Evolutionary conservation across 176 grass and related monocot genomes (phyloP).

Genomic region (Aechmea fasciata): DNA sequence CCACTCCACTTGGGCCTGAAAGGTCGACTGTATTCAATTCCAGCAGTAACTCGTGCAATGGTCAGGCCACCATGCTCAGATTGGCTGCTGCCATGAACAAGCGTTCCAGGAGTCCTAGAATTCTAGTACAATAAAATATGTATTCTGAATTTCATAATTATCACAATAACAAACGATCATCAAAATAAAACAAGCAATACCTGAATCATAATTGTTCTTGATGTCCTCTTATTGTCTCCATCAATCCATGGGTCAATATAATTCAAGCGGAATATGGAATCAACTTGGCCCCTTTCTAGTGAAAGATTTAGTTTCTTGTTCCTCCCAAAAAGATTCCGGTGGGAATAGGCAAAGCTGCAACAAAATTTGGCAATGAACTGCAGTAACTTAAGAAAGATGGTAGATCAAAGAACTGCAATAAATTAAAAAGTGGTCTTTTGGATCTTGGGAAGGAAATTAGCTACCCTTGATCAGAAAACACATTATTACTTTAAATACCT

Average conservation of each 20-base stretch:
- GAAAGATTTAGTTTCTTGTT: conserved; percentile 91
- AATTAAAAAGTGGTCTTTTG: neutral
- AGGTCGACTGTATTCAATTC: conserved; percentile 74
- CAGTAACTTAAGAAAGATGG: neutral
- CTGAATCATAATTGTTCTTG: conserved; percentile 75
- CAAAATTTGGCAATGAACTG: conserved; percentile 8
- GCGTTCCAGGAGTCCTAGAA: conserved; percentile 71
- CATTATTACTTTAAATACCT: too few relatives aligned
- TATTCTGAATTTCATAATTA: conserved; percentile 15
- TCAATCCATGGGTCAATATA: conserved; percentile 98
- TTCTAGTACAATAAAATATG: conserved; percentile 46
- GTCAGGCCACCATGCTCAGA: conserved; percentile 55
- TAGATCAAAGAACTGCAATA: neutral
- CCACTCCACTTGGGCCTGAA: conserved; percentile 93
- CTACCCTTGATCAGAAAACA: too few relatives aligned
- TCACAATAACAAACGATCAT: neutral
- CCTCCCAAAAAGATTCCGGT: conserved; percentile 92
- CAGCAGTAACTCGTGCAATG: conserved; percentile 69
- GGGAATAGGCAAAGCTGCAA: conserved; percentile 86
- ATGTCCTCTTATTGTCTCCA: conserved; percentile 91
- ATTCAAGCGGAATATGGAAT: conserved; percentile 83
- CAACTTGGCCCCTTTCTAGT: conserved; percentile 87
- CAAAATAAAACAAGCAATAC: conserved; percentile 31
- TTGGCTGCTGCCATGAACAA: conserved; percentile 75
- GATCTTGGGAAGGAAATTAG: too few relatives aligned